Conservation (phyloP, 2,329 filamentous ascomycete genomes). For the Lizonia empirigonia region DNA sequence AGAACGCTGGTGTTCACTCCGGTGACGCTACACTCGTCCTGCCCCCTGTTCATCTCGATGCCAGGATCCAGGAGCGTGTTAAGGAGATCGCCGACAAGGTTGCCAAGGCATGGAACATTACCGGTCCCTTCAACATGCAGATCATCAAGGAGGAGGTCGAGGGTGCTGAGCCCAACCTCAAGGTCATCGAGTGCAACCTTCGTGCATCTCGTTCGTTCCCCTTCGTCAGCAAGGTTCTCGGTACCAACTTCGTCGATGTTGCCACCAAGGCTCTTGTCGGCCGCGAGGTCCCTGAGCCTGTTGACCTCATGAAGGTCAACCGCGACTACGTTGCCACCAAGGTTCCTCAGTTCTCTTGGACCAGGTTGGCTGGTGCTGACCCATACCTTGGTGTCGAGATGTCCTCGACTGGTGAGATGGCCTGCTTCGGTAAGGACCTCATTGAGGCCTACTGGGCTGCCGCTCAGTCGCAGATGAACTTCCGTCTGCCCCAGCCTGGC, state of each 20-base stretch:
- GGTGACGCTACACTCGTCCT: slow-evolving; percentile 95
- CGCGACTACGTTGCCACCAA: slow-evolving; percentile 95
- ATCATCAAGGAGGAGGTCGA: slow-evolving; percentile 91
- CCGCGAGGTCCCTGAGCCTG: slow-evolving; percentile 80
- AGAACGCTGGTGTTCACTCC: slow-evolving; percentile 97
- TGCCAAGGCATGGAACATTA: slow-evolving; percentile 95
- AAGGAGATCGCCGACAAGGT: slow-evolving; percentile 98
- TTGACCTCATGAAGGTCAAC: slow-evolving; percentile 86
- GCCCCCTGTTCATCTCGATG: slow-evolving; percentile 80
- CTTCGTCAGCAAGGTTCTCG: slow-evolving; percentile 96
- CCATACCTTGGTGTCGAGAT: slow-evolving; percentile 98
- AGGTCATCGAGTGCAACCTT: slow-evolving; percentile 98
- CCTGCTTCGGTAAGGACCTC: slow-evolving; percentile 95
- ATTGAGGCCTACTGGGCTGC: slow-evolving; percentile 98
- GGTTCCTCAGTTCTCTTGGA: slow-evolving; percentile 99
- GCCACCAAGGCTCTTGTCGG: slow-evolving; percentile 91
- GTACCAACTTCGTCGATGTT: slow-evolving; percentile 94
- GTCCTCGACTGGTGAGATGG: slow-evolving; percentile 96
- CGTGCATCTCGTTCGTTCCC: slow-evolving; percentile 97
- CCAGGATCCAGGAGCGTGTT: slow-evolving; percentile 77
- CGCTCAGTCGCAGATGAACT: slow-evolving; percentile 98
- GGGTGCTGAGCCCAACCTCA: slow-evolving; percentile 76
- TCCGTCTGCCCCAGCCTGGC: slow-evolving; percentile 91
- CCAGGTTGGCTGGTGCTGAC: slow-evolving; percentile 92
- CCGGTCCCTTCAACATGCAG: slow-evolving; percentile 99